These are phyloP conservation scores for Omphalotus guepiniiformis DNA, from an alignment of 768 basidiomycete genomes.

Conservation along the genomic window DNA sequence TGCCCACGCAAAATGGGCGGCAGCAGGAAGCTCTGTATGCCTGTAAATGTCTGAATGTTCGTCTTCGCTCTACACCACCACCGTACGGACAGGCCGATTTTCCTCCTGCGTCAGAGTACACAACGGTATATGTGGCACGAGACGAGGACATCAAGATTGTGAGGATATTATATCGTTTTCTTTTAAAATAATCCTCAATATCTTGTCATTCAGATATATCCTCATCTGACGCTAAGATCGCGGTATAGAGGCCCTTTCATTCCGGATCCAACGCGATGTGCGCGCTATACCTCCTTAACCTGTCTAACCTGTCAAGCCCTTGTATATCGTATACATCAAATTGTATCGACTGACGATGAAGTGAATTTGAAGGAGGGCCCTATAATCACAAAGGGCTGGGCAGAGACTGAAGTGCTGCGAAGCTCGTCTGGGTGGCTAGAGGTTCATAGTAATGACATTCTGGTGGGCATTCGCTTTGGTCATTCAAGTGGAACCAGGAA, in stretches of 20 bases:
- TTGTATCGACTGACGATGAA: conserved; percentile 34
- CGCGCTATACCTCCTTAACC: conserved; percentile 38
- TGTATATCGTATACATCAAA: conserved; percentile 45
- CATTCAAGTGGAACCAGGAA: neutral
- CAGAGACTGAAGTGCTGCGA: conserved; percentile 43
- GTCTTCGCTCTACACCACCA: conserved; percentile 39
- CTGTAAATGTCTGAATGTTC: conserved; percentile 47
- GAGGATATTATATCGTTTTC: no score
- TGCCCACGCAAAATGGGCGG: neutral
- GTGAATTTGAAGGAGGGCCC: conserved; percentile 36
- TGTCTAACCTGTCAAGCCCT: conserved; percentile 43
- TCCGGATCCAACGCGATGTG: conserved; percentile 23
- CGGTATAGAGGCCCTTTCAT: conserved; percentile 25
- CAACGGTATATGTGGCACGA: conserved; percentile 39
- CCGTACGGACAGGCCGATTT: conserved; percentile 24
- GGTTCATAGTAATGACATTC: conserved; percentile 34
- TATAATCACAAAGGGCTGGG: conserved; percentile 49
- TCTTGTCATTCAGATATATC: conserved; percentile 33
- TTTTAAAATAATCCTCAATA: neutral
- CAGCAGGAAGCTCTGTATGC: conserved; percentile 18
- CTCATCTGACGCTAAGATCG: conserved; percentile 45
- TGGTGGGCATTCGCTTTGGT: conserved; percentile 37
- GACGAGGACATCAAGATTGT: conserved; percentile 44
- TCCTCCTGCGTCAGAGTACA: conserved; percentile 23
- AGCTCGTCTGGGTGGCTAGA: conserved; percentile 51